A percentile compares a stretch with the other conserved stretches of the same genome.
phyloP scores from a whole-genome alignment of 768 basidiomycete species.

The Clavulina sp. region DNA sequence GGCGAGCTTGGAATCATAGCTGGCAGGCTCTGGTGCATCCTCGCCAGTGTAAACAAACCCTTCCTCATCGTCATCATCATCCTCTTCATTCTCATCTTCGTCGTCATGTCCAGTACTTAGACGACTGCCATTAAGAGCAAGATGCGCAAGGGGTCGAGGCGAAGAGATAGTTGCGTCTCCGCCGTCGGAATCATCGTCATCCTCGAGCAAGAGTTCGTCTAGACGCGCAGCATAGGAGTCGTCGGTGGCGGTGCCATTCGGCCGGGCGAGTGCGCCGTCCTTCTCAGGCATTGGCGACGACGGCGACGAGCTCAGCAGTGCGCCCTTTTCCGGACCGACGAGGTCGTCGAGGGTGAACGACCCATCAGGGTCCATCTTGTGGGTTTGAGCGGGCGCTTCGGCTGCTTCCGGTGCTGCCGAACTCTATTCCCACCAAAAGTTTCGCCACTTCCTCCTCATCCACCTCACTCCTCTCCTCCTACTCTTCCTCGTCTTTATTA shows the following conservation, averaged over 20 bases:
- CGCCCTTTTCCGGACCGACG: neutral
- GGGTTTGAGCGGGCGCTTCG: no score
- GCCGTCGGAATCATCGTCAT: slow-evolving; percentile 13
- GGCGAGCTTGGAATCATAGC: slow-evolving; percentile 47
- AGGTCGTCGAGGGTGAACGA: neutral
- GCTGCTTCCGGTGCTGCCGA: no score
- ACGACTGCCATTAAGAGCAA: no score
- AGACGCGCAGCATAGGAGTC: slow-evolving; percentile 40
- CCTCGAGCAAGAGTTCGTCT: slow-evolving; percentile 41
- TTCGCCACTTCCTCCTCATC: no score
- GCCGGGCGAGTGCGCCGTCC: no score
- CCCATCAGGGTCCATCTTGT: neutral
- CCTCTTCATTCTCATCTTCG: slow-evolving; percentile 20
- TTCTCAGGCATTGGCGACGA: no score
- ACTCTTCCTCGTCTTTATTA: slow-evolving; percentile 16
- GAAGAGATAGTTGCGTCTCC: no score
- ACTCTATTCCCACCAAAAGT: no score
- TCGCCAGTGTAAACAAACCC: slow-evolving; percentile 58
- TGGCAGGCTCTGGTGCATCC: slow-evolving; percentile 34
- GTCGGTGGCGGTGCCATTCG: neutral
- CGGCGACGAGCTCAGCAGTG: neutral
- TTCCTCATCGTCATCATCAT: slow-evolving; percentile 37
- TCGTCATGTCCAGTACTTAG: neutral
- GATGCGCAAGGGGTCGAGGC: no score
- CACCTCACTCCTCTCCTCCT: neutral